Conservation (phyloP, 2,329 filamentous ascomycete genomes). For the Fusarium pininemorale region DNA sequence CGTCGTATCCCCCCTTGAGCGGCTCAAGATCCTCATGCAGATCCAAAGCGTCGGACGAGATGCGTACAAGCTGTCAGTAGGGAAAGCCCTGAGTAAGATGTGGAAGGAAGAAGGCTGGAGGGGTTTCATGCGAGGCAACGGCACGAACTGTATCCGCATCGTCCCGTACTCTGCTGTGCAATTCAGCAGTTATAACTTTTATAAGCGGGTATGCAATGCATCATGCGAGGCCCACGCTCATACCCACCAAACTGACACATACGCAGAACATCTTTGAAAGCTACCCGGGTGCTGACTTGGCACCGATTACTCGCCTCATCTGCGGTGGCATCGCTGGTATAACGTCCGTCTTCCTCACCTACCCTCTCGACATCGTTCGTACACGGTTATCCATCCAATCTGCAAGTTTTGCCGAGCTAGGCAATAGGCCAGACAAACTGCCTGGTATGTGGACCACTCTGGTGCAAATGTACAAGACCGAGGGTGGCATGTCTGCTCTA, state of each 20-base stretch:
- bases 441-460: slow-evolving; percentile 94
- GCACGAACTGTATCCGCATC: slow-evolving; percentile 97
- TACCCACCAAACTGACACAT: slow-evolving; percentile 1
- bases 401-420: slow-evolving; percentile 88
- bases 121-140: slow-evolving; percentile 97
- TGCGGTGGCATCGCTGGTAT: slow-evolving; percentile 93
- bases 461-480: slow-evolving; percentile 84
- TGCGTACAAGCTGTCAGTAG: slow-evolving; percentile 92
- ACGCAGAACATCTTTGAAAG: slow-evolving; percentile 76
- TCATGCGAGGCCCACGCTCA: no score
- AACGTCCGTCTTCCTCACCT: slow-evolving; percentile 94
- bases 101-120: slow-evolving; percentile 96
- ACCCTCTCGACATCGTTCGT: slow-evolving; percentile 96
- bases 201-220: slow-evolving; percentile 77
- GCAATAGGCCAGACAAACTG: slow-evolving; percentile 70
- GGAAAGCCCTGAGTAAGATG: slow-evolving; percentile 91
- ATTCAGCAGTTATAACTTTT: slow-evolving; percentile 97
- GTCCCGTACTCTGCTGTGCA: slow-evolving; percentile 98
- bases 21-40: slow-evolving; percentile 97
- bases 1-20: slow-evolving; percentile 93
- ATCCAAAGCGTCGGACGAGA: slow-evolving; percentile 89
- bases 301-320: slow-evolving; percentile 78
- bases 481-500: slow-evolving; percentile 85
- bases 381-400: slow-evolving; percentile 97
- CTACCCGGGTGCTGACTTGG: slow-evolving; percentile 76